Evolutionary conservation across 2,329 filamentous ascomycete genomes (phyloP), one percentile per base, ranked within the genome.

Genomic region (Xylariaceae sp.): DNA sequence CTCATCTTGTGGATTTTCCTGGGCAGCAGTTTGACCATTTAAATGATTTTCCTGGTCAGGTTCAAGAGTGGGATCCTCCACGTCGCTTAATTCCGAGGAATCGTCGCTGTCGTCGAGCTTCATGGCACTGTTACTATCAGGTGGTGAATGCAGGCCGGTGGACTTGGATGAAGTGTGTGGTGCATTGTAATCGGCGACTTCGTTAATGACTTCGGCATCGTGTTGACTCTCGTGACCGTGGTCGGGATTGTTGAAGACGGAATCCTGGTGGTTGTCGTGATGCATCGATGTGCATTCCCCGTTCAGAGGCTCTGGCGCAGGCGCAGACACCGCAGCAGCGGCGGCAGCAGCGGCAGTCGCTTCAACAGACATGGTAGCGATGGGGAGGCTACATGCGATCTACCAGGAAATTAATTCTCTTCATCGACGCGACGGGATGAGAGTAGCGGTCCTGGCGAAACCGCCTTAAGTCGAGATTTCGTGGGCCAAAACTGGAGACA

Each of bases 1-100:
- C 51, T 84, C 82, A 57, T 81, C 69, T 49, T 64, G 56, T 37
- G 59, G 58, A 34, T 58, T 44, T 17, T 57, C 53, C 56, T 58
- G 51, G 50, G 55, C 13, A 56, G 41, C n/a, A 5, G 59, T n/a
- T 15, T 58, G 52, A 44, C 48, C 41, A 51, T 56, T 34, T 59
- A 57, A 23, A 52, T 56, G 60, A 59, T 63, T 54, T 10, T 56
- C 6, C 47, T 68, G 55, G 34, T 68, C 67, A 7, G 67, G 63
- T 3, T 72, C 69, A 55, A 72, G 67, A 56, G 78, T 74, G 50
- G 76, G 77, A 64, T 82, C 74, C 62, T 87, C 85, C 55, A 87
- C 77, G 56, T 88, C 85, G 74, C 84, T 87, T 37, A 88, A 76
- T 71, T 88, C 85, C 55, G 85, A 88, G 55, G 72, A 56, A n/a